phyloP scores from a whole-genome alignment of 1,284 basidiomycete genomes.

The Entoloma clypeatum region DNA sequence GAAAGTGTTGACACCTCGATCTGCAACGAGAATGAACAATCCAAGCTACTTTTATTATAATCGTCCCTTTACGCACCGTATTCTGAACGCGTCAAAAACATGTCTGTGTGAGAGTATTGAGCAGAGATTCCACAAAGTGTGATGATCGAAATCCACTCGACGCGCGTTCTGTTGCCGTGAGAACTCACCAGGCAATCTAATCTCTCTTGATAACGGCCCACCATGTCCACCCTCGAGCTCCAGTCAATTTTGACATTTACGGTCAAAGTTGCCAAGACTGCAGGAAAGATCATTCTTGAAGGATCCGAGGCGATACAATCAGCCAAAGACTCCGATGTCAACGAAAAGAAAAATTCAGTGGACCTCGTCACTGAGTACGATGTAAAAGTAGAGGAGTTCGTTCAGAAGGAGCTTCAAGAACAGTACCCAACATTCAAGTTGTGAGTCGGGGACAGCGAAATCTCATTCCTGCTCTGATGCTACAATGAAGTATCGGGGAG shows the following conservation, averaged over 20 bases:
- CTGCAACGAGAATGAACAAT: constrained; percentile 37
- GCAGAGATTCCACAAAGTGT: constrained; percentile 20
- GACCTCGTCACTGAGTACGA: constrained; percentile 98
- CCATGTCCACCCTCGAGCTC: constrained; percentile 41
- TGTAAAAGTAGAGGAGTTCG: constrained; percentile 86
- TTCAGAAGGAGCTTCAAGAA: constrained; percentile 64
- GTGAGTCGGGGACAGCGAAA: constrained; percentile 42
- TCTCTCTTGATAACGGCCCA: constrained; percentile 25
- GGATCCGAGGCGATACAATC: constrained; percentile 69
- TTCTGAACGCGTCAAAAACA: constrained; percentile 94
- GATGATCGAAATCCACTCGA: constrained; percentile 29
- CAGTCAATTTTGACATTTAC: constrained; percentile 71
- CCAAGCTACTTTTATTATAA: neutral
- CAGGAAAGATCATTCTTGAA: constrained; percentile 69
- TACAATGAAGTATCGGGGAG: constrained; percentile 77
- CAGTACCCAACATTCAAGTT: constrained; percentile 81
- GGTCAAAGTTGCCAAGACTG: constrained; percentile 64
- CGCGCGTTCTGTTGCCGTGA: constrained; percentile 43
- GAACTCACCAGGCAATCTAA: constrained; percentile 27
- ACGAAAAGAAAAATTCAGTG: constrained; percentile 88
- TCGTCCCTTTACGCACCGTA: constrained; percentile 61
- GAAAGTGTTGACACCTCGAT: constrained; percentile 98
- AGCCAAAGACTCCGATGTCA: constrained; percentile 46
- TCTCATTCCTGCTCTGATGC: constrained; percentile 7
- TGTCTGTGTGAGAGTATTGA: constrained; percentile 32